Evolutionary conservation across 768 basidiomycete species (phyloP).

Genomic region (Rhodotorula taiwanensis): DNA sequence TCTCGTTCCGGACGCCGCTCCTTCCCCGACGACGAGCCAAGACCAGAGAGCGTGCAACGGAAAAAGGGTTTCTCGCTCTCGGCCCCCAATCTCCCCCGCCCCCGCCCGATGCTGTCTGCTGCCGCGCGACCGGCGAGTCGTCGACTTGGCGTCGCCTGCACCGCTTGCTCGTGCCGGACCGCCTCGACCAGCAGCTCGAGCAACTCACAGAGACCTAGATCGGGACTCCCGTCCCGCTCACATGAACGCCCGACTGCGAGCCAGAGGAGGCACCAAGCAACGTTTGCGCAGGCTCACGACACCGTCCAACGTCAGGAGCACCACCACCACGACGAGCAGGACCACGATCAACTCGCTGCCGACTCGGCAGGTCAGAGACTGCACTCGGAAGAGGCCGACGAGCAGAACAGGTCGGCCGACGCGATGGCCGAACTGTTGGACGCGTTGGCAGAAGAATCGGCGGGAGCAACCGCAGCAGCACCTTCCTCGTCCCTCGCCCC

Average conservation of each 20-base stretch:
- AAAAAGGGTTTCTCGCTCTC: too few relatives aligned
- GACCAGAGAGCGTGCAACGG: too few relatives aligned
- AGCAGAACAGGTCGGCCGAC: too few relatives aligned
- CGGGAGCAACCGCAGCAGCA: too few relatives aligned
- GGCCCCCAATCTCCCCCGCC: too few relatives aligned
- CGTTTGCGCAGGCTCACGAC: conserved; percentile 1
- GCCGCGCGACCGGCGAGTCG: not conserved
- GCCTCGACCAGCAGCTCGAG: not conserved
- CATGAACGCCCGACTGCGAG: not conserved
- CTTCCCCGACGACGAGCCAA: too few relatives aligned
- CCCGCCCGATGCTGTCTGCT: not conserved
- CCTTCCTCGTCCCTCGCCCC: not conserved
- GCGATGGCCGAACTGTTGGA: not conserved
- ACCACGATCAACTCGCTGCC: not conserved
- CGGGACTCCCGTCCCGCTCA: too few relatives aligned
- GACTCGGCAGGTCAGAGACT: not conserved
- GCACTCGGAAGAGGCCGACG: not conserved
- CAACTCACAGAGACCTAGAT: too few relatives aligned
- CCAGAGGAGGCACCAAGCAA: not conserved
- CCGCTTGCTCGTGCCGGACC: not conserved
- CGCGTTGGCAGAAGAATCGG: too few relatives aligned
- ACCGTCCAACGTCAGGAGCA: not conserved
- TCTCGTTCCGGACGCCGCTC: too few relatives aligned
- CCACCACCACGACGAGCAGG: not conserved
- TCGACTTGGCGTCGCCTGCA: not conserved